Conservation (phyloP, 192 early-diverging fungal species). For the Gonapodya sp. region DNA sequence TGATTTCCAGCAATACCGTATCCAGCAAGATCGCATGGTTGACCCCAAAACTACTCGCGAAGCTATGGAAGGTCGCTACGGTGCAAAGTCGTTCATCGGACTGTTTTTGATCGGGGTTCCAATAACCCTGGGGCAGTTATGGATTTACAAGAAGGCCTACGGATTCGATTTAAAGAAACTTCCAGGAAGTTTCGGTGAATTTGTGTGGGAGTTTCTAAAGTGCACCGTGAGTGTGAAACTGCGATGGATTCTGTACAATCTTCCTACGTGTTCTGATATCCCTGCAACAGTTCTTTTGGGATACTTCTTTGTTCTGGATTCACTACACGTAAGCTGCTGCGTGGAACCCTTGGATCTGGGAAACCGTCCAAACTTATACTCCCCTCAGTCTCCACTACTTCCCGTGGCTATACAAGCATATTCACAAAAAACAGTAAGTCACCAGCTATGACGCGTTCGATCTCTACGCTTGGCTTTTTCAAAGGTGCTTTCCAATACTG, state of each 20-base stretch:
- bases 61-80: background rate
- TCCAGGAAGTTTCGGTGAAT: background rate
- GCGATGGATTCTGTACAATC: no score
- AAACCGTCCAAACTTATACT: no score
- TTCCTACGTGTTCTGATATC: no score
- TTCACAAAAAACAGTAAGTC: background rate
- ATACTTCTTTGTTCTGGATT: conserved; percentile 6
- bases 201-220: background rate
- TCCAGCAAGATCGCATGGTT: background rate
- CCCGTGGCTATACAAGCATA: background rate
- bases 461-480: background rate
- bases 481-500: background rate
- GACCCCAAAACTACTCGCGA: background rate
- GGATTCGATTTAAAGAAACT: background rate
- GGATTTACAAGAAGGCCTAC: background rate
- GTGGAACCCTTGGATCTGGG: no score
- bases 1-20: background rate
- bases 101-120: background rate
- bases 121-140: background rate
- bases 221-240: background rate
- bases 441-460: background rate
- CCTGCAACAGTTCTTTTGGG: background rate
- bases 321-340: background rate
- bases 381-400: conserved; percentile 2
- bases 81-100: background rate